Percentiles rank a stretch among this genome's conserved stretches.
phyloP scores from a whole-genome alignment of 805 yeast species.

The Yarrowia deformans region DNA sequence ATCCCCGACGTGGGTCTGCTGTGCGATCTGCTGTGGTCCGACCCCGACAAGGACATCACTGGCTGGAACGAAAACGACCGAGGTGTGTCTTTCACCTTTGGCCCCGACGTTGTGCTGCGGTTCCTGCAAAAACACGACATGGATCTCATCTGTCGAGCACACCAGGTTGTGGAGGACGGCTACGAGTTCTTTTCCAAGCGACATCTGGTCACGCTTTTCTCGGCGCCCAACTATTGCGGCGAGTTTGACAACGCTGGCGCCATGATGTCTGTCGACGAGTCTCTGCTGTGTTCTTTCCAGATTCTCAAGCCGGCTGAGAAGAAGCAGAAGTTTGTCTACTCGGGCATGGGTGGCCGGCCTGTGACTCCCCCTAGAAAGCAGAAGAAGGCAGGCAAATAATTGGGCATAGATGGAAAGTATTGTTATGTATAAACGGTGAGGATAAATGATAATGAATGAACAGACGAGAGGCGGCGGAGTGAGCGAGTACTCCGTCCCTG shows the following conservation, averaged over 20 bases:
- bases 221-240: slow-evolving; percentile 99
- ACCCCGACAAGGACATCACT: slow-evolving; percentile 96
- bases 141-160: slow-evolving; percentile 98
- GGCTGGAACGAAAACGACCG: slow-evolving; percentile 99
- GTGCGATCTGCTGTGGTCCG: slow-evolving; percentile 97
- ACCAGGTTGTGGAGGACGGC: slow-evolving; percentile 99
- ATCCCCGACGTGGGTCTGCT: slow-evolving; percentile 97
- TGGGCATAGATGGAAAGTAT: slow-evolving; percentile 36
- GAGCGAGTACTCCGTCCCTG: too few relatives aligned
- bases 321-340: slow-evolving; percentile 71
- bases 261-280: slow-evolving; percentile 98
- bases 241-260: slow-evolving; percentile 99
- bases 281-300: slow-evolving; percentile 87
- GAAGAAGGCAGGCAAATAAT: slow-evolving; percentile 44
- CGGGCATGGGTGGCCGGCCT: slow-evolving; percentile 53
- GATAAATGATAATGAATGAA: slow-evolving; percentile 37
- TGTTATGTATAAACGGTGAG: slow-evolving; percentile 37
- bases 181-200: slow-evolving; percentile 96
- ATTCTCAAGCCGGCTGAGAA: slow-evolving; percentile 98
- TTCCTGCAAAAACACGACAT: slow-evolving; percentile 96
- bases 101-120: slow-evolving; percentile 98
- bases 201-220: slow-evolving; percentile 91
- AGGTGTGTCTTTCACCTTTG: slow-evolving; percentile 98
- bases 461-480: too few relatives aligned
- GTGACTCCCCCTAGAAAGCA: slow-evolving; percentile 65